These are phyloP conservation scores for Amanita rubescens DNA, from an alignment of 768 basidiomycete species.

Conservation along the genomic window DNA sequence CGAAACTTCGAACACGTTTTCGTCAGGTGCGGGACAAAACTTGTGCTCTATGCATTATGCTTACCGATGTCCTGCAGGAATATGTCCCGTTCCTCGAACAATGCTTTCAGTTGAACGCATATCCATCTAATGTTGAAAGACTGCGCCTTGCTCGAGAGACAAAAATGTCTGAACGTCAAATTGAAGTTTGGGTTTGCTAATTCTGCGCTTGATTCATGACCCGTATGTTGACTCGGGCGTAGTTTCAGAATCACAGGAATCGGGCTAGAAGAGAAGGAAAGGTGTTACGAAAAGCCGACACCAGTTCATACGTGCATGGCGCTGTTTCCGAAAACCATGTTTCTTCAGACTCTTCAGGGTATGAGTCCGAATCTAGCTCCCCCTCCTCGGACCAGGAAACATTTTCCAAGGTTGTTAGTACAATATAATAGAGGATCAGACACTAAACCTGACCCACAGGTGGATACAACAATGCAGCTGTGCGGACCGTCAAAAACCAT, in stretches of 20 bases:
- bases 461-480: background rate
- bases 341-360: no score
- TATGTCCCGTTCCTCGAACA: conserved; percentile 37
- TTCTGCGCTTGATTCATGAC: background rate
- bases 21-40: background rate
- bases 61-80: conserved; percentile 25
- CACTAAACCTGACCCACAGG: background rate
- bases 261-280: no score
- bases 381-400: no score
- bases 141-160: conserved; percentile 33
- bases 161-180: conserved; percentile 27
- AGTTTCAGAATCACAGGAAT: no score
- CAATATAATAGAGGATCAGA: background rate
- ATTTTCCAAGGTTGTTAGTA: no score
- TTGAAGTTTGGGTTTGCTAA: conserved; percentile 41
- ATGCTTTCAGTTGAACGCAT: conserved; percentile 42
- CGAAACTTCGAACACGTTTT: background rate
- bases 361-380: no score
- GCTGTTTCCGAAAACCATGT: no score
- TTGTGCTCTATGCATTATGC: background rate
- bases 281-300: no score
- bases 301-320: no score
- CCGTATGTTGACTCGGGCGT: background rate
- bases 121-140: conserved; percentile 36
- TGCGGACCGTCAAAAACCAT: no score